Evolutionary conservation across 495 filamentous ascomycete genomes (phyloP), one percentile per base, ranked within the genome.

Genomic region (Rostrohypoxylon terebratum): DNA sequence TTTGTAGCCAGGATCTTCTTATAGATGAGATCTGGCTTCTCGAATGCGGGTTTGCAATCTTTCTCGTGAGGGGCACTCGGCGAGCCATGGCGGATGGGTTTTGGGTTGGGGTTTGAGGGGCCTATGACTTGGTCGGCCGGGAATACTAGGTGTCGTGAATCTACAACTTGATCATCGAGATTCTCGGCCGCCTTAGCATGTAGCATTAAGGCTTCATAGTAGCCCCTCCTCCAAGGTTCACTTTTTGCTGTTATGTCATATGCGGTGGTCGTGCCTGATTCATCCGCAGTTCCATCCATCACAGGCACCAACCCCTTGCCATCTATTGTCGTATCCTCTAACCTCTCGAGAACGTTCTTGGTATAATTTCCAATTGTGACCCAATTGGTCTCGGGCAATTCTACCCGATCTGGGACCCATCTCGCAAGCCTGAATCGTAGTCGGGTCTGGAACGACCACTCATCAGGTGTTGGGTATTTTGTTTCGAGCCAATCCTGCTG

Each of bases 161-260:
- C 93, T 31, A 82, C 78, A 42, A 95, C 84, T 84, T 89, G 92
- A 10, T 90, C 91, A 54, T 96, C 93, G 20, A 94, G 80, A 68
- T 92, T 88, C 82, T 97, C 94, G 3, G 93, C 90, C 1, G 90
- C 88, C 67, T 88, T 89, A 0, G 90, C 94, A 66, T 85, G 85
- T 9, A 90, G 85, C 89, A 97, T 92, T 23, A 97, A 78, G 18
- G 88, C 86, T 71, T 94, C 87, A 78, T 89, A 94, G 75, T 97
- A 97, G 0, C 93, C 92, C 57, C 92, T 83, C 73, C 91, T 82
- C 94, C 94, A 97, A 33, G 90, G 81, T 78, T 94, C 91, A 42
- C 88, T 87, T 79, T 94, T 97, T 1, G 78, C 82, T 0, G 87
- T 88, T 62, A 96, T 82, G 82, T 97, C 93, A 69, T 81, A 81